Evolutionary conservation across 345 rosid genomes (phyloP).

Genomic region (Citrus medica): DNA sequence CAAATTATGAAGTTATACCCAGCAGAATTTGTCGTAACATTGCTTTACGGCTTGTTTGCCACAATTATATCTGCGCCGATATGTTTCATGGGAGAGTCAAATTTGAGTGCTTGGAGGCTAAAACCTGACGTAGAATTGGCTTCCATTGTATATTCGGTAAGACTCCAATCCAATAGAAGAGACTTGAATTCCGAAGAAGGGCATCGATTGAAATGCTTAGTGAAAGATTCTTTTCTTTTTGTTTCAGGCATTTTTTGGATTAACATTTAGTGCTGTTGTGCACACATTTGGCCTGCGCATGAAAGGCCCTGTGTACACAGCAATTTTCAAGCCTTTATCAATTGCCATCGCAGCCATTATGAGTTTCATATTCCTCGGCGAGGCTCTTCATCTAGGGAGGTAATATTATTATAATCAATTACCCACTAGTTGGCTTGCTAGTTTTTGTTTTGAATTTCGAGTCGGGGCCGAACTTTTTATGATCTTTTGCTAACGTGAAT

Average conservation of each 20-base stretch:
- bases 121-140: conserved; percentile 28
- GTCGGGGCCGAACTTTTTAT: too few relatives aligned
- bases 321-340: conserved; percentile 29
- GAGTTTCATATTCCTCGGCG: conserved; percentile 29
- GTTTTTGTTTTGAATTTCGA: too few relatives aligned
- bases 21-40: conserved; percentile 27
- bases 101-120: conserved; percentile 30
- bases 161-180: background rate
- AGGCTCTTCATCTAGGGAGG: conserved; percentile 32
- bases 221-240: background rate
- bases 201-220: background rate
- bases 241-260: conserved; percentile 18
- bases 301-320: conserved; percentile 30
- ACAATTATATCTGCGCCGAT: conserved; percentile 35
- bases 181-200: background rate
- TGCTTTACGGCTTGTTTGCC: conserved; percentile 22
- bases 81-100: conserved; percentile 33
- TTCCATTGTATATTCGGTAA: conserved; percentile 25
- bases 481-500: too few relatives aligned
- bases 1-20: conserved; percentile 41
- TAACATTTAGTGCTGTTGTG: conserved; percentile 11
- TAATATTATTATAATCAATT: background rate
- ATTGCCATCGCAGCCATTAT: conserved; percentile 30
- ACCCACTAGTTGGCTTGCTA: too few relatives aligned
- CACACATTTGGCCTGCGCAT: conserved; percentile 21